A percentile compares a stretch with the other conserved stretches of the same genome.
These are phyloP conservation scores for Pseudogymnoascus destructans DNA, from an alignment of 2,329 filamentous ascomycete genomes.

Conservation along the genomic window DNA sequence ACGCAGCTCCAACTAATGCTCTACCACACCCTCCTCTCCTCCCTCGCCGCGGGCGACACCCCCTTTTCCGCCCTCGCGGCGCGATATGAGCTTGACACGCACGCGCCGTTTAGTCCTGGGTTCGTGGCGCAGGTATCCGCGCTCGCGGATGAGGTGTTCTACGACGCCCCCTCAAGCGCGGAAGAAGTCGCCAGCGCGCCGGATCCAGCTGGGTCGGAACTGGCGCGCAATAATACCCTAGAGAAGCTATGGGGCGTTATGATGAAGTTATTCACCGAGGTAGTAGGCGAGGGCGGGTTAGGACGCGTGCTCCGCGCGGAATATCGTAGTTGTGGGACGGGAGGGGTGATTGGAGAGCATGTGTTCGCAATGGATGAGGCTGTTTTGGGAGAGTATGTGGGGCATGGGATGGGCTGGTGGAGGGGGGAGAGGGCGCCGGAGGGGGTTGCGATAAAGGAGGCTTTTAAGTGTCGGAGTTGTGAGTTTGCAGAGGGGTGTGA, in stretches of 20 bases:
- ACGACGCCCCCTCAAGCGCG: constrained; percentile 31
- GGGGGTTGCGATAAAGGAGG: constrained; percentile 72
- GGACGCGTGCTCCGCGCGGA: constrained; percentile 39
- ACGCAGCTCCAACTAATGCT: constrained; percentile 80
- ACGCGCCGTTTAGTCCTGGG: constrained; percentile 57
- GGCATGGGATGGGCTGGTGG: constrained; percentile 75
- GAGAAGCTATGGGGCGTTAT: constrained; percentile 48
- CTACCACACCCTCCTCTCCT: constrained; percentile 73
- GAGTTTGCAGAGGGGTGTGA: constrained; percentile 69
- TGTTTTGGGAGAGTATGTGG: constrained; percentile 52
- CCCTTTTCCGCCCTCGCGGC: constrained; percentile 55
- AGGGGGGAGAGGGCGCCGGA: constrained; percentile 56
- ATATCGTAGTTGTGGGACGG: constrained; percentile 35
- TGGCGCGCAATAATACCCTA: constrained; percentile 44
- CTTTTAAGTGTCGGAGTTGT: constrained; percentile 76
- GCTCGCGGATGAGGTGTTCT: constrained; percentile 53
- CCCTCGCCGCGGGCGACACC: constrained; percentile 57
- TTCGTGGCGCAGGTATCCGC: constrained; percentile 65
- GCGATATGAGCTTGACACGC: constrained; percentile 56
- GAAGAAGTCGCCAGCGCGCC: constrained; percentile 18
- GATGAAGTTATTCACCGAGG: constrained; percentile 35
- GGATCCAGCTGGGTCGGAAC: constrained; percentile 22
- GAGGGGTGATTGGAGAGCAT: constrained; percentile 41
- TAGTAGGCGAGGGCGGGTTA: background rate
- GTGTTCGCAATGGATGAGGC: constrained; percentile 53